Percentiles rank a stretch among this genome's conserved stretches.
Evolutionary conservation across 768 basidiomycete species (phyloP).

Genomic region (Lepiota venenata): DNA sequence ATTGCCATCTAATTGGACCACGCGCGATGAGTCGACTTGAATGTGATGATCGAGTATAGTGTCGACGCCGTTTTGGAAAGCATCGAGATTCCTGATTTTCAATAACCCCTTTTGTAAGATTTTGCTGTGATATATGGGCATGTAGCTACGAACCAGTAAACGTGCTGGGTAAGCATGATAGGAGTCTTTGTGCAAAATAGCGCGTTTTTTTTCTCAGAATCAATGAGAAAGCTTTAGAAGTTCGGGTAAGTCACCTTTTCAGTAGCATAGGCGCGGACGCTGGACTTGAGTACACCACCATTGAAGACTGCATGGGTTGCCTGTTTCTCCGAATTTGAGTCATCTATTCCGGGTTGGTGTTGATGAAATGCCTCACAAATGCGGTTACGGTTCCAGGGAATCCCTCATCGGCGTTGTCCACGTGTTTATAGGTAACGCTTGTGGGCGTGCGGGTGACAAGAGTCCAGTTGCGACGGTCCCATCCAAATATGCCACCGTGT

Average conservation of each 20-base stretch:
- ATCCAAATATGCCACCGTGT: slow-evolving; percentile 55
- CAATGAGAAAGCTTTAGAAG: not conserved
- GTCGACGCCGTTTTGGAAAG: slow-evolving; percentile 39
- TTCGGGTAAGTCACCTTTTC: slow-evolving; percentile 27
- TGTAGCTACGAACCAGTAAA: slow-evolving; percentile 38
- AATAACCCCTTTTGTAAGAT: not conserved
- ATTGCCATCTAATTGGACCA: slow-evolving; percentile 36
- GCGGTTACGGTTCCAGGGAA: slow-evolving; percentile 49
- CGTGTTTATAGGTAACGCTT: slow-evolving; percentile 49
- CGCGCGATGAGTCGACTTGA: slow-evolving; percentile 24
- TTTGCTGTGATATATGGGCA: not conserved
- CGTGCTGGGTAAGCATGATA: slow-evolving; percentile 54
- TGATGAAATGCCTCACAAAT: slow-evolving; percentile 25
- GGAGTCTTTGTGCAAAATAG: slow-evolving; percentile 35
- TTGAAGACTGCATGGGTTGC: slow-evolving; percentile 45
- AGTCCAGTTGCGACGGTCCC: slow-evolving; percentile 57
- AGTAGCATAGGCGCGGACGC: slow-evolving; percentile 42
- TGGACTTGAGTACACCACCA: slow-evolving; percentile 38
- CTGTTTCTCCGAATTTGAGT: slow-evolving; percentile 20
- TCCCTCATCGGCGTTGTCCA: slow-evolving; percentile 51
- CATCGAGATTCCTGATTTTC: slow-evolving; percentile 44
- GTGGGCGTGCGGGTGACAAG: slow-evolving; percentile 36
- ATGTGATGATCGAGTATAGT: slow-evolving; percentile 33
- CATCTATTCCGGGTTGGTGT: not conserved
- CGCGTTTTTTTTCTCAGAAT: not conserved